These are phyloP conservation scores for Jaltomata sinuosa DNA, from an alignment of 257 asterid species.

Conservation along the genomic window DNA sequence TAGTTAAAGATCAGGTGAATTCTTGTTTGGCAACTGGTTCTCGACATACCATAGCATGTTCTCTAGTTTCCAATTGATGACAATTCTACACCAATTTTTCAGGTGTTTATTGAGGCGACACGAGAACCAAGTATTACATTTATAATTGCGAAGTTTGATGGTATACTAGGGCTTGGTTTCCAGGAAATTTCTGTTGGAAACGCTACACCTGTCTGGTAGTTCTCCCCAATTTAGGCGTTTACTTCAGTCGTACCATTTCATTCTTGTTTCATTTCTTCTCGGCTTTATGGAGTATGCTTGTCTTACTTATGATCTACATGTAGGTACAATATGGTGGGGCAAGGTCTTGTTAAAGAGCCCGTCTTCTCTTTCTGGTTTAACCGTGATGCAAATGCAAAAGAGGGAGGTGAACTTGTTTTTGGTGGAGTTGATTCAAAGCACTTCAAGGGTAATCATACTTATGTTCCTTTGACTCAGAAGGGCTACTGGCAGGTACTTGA, in stretches of 20 bases:
- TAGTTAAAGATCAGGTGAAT: constrained; percentile 78
- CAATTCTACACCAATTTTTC: constrained; percentile 1
- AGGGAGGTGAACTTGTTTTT: constrained; percentile 82
- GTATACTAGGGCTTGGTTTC: constrained; percentile 92
- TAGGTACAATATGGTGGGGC: constrained; percentile 84
- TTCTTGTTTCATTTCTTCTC: not conserved
- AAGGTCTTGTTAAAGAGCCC: constrained; percentile 65
- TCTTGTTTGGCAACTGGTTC: not conserved
- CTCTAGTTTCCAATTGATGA: not conserved
- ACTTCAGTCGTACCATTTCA: not conserved
- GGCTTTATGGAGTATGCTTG: not conserved
- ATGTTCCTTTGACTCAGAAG: constrained; percentile 65
- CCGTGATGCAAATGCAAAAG: constrained; percentile 57
- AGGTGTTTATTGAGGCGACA: constrained; percentile 87
- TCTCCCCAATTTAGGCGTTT: not conserved
- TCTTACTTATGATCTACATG: not conserved
- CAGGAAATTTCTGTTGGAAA: constrained; percentile 82
- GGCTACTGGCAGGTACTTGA: constrained; percentile 88
- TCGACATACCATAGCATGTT: not conserved
- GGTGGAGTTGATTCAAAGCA: constrained; percentile 79
- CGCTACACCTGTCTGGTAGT: constrained; percentile 82
- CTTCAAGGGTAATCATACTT: constrained; percentile 64
- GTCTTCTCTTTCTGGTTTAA: constrained; percentile 85
- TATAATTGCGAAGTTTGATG: constrained; percentile 74
- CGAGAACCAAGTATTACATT: constrained; percentile 74